phyloP scores from a whole-genome alignment of 2,329 filamentous ascomycete genomes.

The Paecilomyces niveus region DNA sequence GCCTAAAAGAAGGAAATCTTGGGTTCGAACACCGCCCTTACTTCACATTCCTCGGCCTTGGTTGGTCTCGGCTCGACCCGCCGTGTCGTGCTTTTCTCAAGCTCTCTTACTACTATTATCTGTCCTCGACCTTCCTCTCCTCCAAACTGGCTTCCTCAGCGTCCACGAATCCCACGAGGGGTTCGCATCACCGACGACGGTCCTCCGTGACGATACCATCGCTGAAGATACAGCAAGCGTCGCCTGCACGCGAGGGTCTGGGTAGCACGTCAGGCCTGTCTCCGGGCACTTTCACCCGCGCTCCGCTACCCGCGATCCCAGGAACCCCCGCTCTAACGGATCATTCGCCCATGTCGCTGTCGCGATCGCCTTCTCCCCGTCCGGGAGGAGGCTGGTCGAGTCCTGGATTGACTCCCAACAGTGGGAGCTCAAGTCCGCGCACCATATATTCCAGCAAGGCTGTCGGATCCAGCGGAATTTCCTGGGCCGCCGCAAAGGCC shows the following conservation, averaged over 20 bases:
- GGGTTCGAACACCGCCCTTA: background rate
- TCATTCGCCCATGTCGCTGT: conserved; percentile 64
- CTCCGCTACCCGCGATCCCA: conserved; percentile 48
- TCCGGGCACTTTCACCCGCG: conserved; percentile 19
- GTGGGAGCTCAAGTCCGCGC: conserved; percentile 61
- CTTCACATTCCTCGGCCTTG: background rate
- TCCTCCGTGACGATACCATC: conserved; percentile 44
- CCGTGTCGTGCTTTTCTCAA: background rate
- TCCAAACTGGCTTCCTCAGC: conserved; percentile 40
- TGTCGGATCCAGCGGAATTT: conserved; percentile 40
- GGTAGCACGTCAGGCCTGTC: conserved; percentile 18
- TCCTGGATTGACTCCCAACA: conserved; percentile 67
- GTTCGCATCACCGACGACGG: conserved; percentile 26
- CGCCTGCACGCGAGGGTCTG: conserved; percentile 14
- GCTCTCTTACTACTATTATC: background rate
- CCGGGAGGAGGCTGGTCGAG: conserved; percentile 84
- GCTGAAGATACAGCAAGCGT: conserved; percentile 25
- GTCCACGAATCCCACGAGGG: conserved; percentile 18
- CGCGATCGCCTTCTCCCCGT: conserved; percentile 78
- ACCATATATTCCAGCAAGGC: conserved; percentile 24
- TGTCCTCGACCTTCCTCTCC: background rate
- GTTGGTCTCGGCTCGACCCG: background rate
- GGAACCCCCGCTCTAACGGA: conserved; percentile 53
- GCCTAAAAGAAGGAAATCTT: background rate
- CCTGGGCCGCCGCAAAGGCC: conserved; percentile 77